Conservation (phyloP, 1,284 basidiomycete species). For the Irpex rosettiformis region DNA sequence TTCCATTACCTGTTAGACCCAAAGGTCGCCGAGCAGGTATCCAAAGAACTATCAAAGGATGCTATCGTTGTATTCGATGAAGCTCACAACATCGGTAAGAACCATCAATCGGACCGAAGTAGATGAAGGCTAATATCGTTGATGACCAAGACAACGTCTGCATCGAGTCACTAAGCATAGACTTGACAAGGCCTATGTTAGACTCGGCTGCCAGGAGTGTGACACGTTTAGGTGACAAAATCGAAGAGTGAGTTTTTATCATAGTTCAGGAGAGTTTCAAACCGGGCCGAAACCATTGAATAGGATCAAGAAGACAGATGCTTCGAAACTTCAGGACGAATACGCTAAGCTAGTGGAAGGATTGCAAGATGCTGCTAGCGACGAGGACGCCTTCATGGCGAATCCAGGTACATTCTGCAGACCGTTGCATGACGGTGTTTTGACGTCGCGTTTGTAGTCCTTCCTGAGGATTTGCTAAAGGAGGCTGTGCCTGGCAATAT, state of each 20-base stretch:
- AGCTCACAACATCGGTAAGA: conserved; percentile 95
- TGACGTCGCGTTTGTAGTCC: conserved; percentile 44
- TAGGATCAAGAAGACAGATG: conserved; percentile 93
- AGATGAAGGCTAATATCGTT: not conserved
- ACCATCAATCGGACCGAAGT: not conserved
- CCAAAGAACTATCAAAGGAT: conserved; percentile 96
- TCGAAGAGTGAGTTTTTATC: conserved; percentile 78
- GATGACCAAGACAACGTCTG: conserved; percentile 88
- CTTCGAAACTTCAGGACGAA: conserved; percentile 93
- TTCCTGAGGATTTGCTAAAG: conserved; percentile 92
- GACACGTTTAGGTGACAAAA: conserved; percentile 83
- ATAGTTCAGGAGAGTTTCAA: conserved; percentile 1
- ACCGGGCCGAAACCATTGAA: not conserved
- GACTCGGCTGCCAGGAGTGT: conserved; percentile 94
- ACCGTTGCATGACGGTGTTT: not conserved
- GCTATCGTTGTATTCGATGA: conserved; percentile 99
- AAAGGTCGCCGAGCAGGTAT: conserved; percentile 99
- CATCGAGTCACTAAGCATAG: conserved; percentile 97
- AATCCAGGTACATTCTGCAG: conserved; percentile 69
- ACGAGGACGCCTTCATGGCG: conserved; percentile 85
- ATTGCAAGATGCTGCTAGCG: conserved; percentile 71
- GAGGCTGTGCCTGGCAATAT: conserved; percentile 99
- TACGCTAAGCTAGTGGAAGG: conserved; percentile 97
- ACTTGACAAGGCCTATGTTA: conserved; percentile 97
- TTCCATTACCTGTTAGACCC: conserved; percentile 99